phyloP scores from a whole-genome alignment of 441 rosid species.

The Brassica balearica region DNA sequence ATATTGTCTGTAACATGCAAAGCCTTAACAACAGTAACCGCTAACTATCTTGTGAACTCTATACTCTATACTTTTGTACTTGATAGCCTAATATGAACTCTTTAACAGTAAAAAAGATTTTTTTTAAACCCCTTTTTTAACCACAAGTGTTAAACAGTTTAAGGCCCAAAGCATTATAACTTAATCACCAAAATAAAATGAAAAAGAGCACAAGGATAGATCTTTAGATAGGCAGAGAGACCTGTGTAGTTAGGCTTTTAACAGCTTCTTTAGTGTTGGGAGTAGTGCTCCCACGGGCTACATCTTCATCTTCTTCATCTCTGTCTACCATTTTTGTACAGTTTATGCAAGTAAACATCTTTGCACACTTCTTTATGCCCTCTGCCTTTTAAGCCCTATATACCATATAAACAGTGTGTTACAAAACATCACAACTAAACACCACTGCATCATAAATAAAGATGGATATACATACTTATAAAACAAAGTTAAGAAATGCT shows the following conservation, averaged over 20 bases:
- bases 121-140: neutral
- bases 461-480: neutral
- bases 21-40: constrained; percentile 36
- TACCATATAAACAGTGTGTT: constrained; percentile 24
- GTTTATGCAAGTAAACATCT: constrained; percentile 95
- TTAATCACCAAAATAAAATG: constrained; percentile 33
- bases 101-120: neutral
- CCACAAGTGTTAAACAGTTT: constrained; percentile 19
- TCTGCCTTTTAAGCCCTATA: constrained; percentile 29
- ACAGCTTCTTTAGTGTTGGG: constrained; percentile 93
- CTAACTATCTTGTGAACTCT: constrained; percentile 21
- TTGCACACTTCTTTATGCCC: constrained; percentile 29
- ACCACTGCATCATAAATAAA: neutral
- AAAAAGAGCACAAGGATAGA: constrained; percentile 30
- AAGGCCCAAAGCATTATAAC: constrained; percentile 29
- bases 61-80: constrained; percentile 23
- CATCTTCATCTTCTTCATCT: constrained; percentile 65
- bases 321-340: constrained; percentile 82
- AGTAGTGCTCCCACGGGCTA: constrained; percentile 80
- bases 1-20: constrained; percentile 24
- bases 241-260: constrained; percentile 99
- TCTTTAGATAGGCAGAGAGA: constrained; percentile 40
- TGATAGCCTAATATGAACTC: constrained; percentile 24
- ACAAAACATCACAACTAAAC: constrained; percentile 14
- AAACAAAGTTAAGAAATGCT: constrained; percentile 10